These are phyloP conservation scores for Kalmusia sp. DNA, from an alignment of 2,329 filamentous ascomycete species.

Conservation along the genomic window DNA sequence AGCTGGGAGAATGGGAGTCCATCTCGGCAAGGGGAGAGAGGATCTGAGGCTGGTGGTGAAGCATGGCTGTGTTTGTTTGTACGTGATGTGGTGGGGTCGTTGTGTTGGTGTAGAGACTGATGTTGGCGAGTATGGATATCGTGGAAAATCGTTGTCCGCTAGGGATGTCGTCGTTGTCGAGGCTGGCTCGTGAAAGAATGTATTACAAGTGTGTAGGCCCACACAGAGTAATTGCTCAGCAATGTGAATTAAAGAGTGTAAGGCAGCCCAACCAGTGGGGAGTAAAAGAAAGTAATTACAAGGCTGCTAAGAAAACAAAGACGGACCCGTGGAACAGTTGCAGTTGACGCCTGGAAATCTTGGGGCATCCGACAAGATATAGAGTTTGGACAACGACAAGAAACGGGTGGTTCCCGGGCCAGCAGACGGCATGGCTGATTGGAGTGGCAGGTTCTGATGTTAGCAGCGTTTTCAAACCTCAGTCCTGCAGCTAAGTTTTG, in stretches of 20 bases:
- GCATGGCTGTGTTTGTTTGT: constrained; percentile 34
- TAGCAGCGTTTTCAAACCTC: constrained; percentile 52
- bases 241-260: constrained; percentile 59
- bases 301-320: constrained; percentile 49
- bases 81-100: constrained; percentile 47
- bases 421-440: constrained; percentile 44
- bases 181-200: constrained; percentile 47
- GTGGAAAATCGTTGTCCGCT: constrained; percentile 35
- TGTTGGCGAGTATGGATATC: constrained; percentile 15
- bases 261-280: constrained; percentile 63
- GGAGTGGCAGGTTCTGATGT: constrained; percentile 49
- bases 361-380: constrained; percentile 46
- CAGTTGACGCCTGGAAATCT: constrained; percentile 46
- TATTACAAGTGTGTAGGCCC: constrained; percentile 42
- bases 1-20: constrained; percentile 36
- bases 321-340: constrained; percentile 48
- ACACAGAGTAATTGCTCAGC: constrained; percentile 49
- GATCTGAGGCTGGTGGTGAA: constrained; percentile 48
- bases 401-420: constrained; percentile 36
- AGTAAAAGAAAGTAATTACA: constrained; percentile 56
- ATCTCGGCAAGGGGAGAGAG: constrained; percentile 48
- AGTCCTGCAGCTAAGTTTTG: constrained; percentile 45
- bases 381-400: constrained; percentile 38
- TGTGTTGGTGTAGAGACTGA: constrained; percentile 25
- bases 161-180: constrained; percentile 55